Base-by-base conservation (phyloP, 1,284 basidiomycete genomes). In the Cutaneotrichosporon spelunceum region DNA sequence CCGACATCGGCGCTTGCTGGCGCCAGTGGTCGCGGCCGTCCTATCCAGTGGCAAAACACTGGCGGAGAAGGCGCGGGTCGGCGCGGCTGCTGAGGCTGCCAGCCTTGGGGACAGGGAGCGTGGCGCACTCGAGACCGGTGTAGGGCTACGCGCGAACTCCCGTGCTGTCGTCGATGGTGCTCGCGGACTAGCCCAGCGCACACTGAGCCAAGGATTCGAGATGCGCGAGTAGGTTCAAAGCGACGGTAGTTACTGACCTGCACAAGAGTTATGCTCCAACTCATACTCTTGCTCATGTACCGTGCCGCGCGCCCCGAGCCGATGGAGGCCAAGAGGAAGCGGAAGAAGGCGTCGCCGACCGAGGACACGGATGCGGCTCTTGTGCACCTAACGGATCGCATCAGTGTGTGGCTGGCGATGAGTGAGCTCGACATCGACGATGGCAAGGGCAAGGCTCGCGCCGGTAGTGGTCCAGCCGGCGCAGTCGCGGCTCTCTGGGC, bases 401-500 rank as follows among this genome's bases (percentile, higher is more conserved):
- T 76, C 42, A 70, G 74, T 48, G 68, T 78, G 2, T 78, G 76
- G 76, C 67, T 69, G 23, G 74, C 74, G 24, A 70, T 78, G 3
- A 66, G 73, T 2, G 75, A 76, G 50, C 64, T 78, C 1, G 44
- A 24, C 24, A 44, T 19, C 24, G 45, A 45, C 2, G 29, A 29
- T 26, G 53, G 39, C 13, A 45, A 29, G 24, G 27, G 19, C 26
- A 42, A 44, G 24, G 26, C 24, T 39, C 26, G 42, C 53, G 56
- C 49, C 23, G 21, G 19, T n/a, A 30, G 16, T 8, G 19, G 24
- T 6, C 16, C 44, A 14, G n/a, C 55, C 6, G 63, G 62, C 11
- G 61, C 64, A 11, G 65, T 57, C 14, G 33, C 64, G 6, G 58
- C 44, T 14, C 73, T 73, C 59, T 76, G 73, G 74, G 58, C 69